Conservation (phyloP, 495 filamentous ascomycete genomes). For the Talaromyces nanjingensis region DNA sequence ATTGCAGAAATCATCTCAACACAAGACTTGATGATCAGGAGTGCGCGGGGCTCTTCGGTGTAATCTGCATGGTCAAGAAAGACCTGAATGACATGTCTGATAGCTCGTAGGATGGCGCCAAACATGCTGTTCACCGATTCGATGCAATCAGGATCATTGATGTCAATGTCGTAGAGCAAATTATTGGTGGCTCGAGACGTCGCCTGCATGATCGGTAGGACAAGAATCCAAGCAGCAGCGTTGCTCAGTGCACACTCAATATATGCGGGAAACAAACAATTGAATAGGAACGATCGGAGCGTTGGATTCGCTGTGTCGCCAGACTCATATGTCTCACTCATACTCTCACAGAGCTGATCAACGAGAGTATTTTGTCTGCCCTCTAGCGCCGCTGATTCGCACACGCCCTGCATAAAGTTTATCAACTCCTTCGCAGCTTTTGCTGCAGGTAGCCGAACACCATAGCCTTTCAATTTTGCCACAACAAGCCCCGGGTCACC, state of each 20-base stretch:
- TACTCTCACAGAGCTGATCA: slow-evolving; percentile 49
- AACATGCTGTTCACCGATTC: slow-evolving; percentile 37
- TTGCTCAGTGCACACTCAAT: slow-evolving; percentile 44
- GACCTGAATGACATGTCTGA: slow-evolving; percentile 27
- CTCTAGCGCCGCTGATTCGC: slow-evolving; percentile 55
- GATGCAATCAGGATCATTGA: slow-evolving; percentile 36
- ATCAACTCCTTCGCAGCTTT: slow-evolving; percentile 51
- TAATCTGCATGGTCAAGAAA: slow-evolving; percentile 24
- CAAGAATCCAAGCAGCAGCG: slow-evolving; percentile 51
- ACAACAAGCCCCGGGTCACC: slow-evolving; percentile 64
- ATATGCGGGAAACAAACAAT: slow-evolving; percentile 60
- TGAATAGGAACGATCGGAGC: slow-evolving; percentile 50
- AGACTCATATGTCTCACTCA: slow-evolving; percentile 43
- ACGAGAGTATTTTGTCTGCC: slow-evolving; percentile 53
- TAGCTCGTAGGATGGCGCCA: slow-evolving; percentile 32
- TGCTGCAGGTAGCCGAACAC: slow-evolving; percentile 45
- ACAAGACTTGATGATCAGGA: slow-evolving; percentile 33
- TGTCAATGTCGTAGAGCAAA: slow-evolving; percentile 43
- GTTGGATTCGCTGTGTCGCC: slow-evolving; percentile 37
- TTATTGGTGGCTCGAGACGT: slow-evolving; percentile 34
- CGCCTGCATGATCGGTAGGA: slow-evolving; percentile 48
- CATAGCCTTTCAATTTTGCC: slow-evolving; percentile 58
- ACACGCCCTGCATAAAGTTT: slow-evolving; percentile 57
- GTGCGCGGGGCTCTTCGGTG: slow-evolving; percentile 32
- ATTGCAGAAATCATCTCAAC: slow-evolving; percentile 39